Evolutionary conservation across 2,329 filamentous ascomycete genomes (phyloP).

Genomic region (Gyromitra esculenta): DNA sequence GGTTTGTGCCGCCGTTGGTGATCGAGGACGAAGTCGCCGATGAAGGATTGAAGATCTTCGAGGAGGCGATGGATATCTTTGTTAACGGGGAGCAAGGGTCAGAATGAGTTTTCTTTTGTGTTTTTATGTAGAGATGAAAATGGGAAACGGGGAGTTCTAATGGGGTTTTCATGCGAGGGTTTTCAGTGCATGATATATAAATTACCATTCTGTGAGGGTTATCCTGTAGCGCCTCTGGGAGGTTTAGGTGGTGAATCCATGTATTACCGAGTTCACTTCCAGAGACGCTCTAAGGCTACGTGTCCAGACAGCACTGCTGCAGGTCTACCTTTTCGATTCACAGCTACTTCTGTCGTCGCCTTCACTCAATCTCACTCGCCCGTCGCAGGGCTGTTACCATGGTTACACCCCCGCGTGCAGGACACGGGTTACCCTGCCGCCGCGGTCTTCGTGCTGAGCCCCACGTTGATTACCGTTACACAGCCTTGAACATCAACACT

Average conservation of each 20-base stretch:
- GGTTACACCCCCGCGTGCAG: neutral
- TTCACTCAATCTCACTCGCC: slow-evolving; percentile 12
- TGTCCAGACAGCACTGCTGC: neutral
- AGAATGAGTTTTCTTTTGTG: neutral
- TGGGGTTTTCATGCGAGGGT: neutral
- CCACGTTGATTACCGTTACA: slow-evolving; percentile 6
- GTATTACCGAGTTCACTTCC: too few relatives aligned
- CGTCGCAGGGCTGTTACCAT: neutral
- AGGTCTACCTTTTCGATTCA: too few relatives aligned
- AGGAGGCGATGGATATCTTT: slow-evolving; percentile 67
- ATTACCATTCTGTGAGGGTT: neutral
- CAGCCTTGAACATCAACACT: neutral
- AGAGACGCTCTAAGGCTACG: neutral
- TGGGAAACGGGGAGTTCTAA: neutral
- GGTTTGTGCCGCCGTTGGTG: slow-evolving; percentile 88
- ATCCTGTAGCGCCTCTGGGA: neutral
- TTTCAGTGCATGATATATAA: neutral
- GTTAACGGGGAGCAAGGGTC: neutral
- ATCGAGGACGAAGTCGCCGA: slow-evolving; percentile 76
- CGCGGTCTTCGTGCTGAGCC: neutral
- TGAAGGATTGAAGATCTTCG: slow-evolving; percentile 53
- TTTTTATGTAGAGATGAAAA: neutral
- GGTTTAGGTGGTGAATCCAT: too few relatives aligned
- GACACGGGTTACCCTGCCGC: slow-evolving; percentile 4
- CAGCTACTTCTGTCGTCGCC: too few relatives aligned